These are phyloP conservation scores for Amphirosellinia nigrospora DNA, from an alignment of 495 filamentous ascomycete species.

Conservation along the genomic window DNA sequence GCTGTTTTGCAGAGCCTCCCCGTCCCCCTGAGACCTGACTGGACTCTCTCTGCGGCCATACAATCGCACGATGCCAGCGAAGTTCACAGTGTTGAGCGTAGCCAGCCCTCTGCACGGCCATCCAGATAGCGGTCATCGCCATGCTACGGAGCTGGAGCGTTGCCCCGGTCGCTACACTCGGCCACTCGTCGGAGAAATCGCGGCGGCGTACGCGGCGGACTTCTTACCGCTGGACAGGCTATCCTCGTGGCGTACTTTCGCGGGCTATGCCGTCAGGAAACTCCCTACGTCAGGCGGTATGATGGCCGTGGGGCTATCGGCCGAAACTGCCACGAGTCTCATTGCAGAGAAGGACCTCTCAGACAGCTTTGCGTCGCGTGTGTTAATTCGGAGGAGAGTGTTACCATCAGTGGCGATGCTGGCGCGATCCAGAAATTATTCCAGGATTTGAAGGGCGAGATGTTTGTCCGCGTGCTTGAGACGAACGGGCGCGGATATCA, in stretches of 20 bases:
- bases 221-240: too few relatives aligned
- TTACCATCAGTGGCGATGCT: neutral
- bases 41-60: too few relatives aligned
- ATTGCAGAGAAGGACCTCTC: too few relatives aligned
- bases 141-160: slow-evolving; percentile 58
- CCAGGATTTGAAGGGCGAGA: slow-evolving; percentile 29
- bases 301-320: slow-evolving; percentile 18
- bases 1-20: neutral
- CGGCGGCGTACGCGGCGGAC: slow-evolving; percentile 57
- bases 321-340: neutral
- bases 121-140: slow-evolving; percentile 58
- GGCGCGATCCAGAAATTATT: too few relatives aligned
- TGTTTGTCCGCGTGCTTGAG: slow-evolving; percentile 39
- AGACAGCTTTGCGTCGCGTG: neutral
- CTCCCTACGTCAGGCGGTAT: slow-evolving; percentile 53
- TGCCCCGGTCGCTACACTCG: slow-evolving; percentile 53
- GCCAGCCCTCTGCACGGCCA: slow-evolving; percentile 57
- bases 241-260: slow-evolving; percentile 53
- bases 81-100: slow-evolving; percentile 27
- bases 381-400: neutral
- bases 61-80: too few relatives aligned
- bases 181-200: slow-evolving; percentile 72
- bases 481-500: slow-evolving; percentile 46
- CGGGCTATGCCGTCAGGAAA: slow-evolving; percentile 35
- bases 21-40: neutral